Evolutionary conservation across 1,139 yeast genomes (phyloP).

Genomic region (Spencermartinsiella ligniputridi): DNA sequence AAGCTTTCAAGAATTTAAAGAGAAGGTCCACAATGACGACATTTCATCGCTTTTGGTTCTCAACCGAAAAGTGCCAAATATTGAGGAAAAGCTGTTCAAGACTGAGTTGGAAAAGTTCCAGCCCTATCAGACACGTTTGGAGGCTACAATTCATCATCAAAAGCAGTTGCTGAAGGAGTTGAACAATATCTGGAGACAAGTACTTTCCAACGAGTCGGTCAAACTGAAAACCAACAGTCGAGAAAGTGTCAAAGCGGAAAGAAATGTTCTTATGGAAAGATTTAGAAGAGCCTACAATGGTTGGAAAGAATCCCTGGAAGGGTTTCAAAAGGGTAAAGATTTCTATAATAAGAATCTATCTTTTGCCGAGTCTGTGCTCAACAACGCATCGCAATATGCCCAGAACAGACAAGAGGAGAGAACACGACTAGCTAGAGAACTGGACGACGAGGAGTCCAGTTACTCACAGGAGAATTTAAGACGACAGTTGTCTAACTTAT

Average conservation of each 20-base stretch:
- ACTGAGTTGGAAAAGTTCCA: slow-evolving; percentile 75
- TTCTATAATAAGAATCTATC: slow-evolving; percentile 57
- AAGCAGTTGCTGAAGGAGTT: slow-evolving; percentile 51
- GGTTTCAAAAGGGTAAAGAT: slow-evolving; percentile 54
- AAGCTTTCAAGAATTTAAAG: slow-evolving; percentile 62
- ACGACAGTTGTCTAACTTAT: slow-evolving; percentile 25
- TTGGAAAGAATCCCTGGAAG: slow-evolving; percentile 58
- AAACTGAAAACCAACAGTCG: slow-evolving; percentile 35
- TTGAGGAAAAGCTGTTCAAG: slow-evolving; percentile 59
- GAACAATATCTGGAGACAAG: slow-evolving; percentile 52
- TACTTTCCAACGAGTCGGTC: slow-evolving; percentile 44
- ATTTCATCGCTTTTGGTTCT: slow-evolving; percentile 72
- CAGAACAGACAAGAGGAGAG: slow-evolving; percentile 36
- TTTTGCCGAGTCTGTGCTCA: slow-evolving; percentile 40
- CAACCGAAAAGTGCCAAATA: slow-evolving; percentile 55
- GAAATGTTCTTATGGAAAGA: slow-evolving; percentile 41
- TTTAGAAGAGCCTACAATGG: slow-evolving; percentile 46
- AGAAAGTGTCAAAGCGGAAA: slow-evolving; percentile 38
- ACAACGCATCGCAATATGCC: slow-evolving; percentile 37
- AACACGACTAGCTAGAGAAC: slow-evolving; percentile 19
- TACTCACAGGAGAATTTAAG: slow-evolving; percentile 23
- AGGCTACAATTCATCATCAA: slow-evolving; percentile 63
- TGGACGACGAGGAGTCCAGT: slow-evolving; percentile 13
- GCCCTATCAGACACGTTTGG: slow-evolving; percentile 63
- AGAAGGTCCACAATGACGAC: slow-evolving; percentile 74